Evolutionary conservation across 1,284 basidiomycete genomes (phyloP), one percentile per base, ranked within the genome.

Genomic region (Ceratobasidium sp.): DNA sequence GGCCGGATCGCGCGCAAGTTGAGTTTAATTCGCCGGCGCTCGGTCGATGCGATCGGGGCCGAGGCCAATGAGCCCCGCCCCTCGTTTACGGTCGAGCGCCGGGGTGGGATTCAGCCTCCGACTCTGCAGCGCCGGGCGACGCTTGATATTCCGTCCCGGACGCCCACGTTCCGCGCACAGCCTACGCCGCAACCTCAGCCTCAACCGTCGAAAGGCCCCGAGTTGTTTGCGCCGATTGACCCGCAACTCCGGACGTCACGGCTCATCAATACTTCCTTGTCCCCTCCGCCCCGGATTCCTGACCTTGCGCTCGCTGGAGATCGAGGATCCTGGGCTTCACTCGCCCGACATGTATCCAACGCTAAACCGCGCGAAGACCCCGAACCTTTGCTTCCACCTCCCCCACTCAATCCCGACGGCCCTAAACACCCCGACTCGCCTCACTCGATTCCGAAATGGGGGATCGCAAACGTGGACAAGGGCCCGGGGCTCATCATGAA

Each of bases 391-490:
- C 6, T 45, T 6, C 62, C 62, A 10, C 62, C 62, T 1, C 62
- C 62, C 13, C 50, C 62, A 15, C 10, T 67, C 17, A 35, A 7
- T 40, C 38, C 8, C 38, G 17, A 40, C 38, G 17, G 38, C 38
- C 8, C 45, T 45, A 38, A 42, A 13, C 62, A 67, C 40, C 62
- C 62, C 27, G 62, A 67, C 27, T 67, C 62, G 35, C 62, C 62
- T 10, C 62, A 67, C 25, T 67, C 62, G 1, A 67, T 67, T 29
- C 62, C 62, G 20, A 67, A 67, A 42, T 67, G 49, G 62, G 62
- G 62, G 6, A 67, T 67, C 38, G 38, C 62, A n/a, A 67, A 52
- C n/a, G 38, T 25, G 8, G 29, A 47, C 10, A 34, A 38, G 1
- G 62, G 62, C 0, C 62, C 62, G 15, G 49, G 35, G 27, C 25